These are phyloP conservation scores for Lavandula angustifolia DNA, from an alignment of 257 asterid genomes.

Conservation along the genomic window DNA sequence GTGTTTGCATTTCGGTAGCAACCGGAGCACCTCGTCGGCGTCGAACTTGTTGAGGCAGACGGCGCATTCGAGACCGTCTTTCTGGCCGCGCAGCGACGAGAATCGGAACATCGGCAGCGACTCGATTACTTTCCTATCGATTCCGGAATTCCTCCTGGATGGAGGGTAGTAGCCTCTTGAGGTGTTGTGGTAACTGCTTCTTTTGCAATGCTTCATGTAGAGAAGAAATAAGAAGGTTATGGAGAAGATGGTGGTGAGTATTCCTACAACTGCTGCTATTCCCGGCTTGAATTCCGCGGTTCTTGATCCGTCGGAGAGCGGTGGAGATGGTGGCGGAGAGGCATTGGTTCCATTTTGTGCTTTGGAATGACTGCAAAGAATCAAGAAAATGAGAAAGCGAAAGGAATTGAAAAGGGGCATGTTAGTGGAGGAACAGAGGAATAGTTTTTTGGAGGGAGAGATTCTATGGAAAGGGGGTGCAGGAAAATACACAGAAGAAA, in stretches of 20 bases:
- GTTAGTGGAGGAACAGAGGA: slow-evolving; percentile 9
- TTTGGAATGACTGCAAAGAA: slow-evolving; percentile 3
- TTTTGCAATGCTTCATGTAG: slow-evolving; percentile 71
- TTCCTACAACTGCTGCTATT: slow-evolving; percentile 51
- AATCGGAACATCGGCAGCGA: slow-evolving; percentile 75
- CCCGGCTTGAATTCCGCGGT: slow-evolving; percentile 53
- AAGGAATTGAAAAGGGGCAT: slow-evolving; percentile 41
- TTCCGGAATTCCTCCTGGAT: slow-evolving; percentile 55
- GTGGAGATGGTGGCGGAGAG: slow-evolving; percentile 34
- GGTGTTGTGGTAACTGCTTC: slow-evolving; percentile 11
- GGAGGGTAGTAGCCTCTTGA: slow-evolving; percentile 32
- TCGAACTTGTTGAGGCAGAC: slow-evolving; percentile 73
- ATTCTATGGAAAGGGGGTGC: slow-evolving; percentile 23
- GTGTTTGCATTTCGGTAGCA: slow-evolving; percentile 82
- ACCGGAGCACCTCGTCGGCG: slow-evolving; percentile 52
- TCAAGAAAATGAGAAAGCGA: slow-evolving; percentile 28
- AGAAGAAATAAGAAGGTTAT: slow-evolving; percentile 60
- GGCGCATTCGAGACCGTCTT: slow-evolving; percentile 81
- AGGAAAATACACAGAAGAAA: slow-evolving; percentile 30
- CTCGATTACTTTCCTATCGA: slow-evolving; percentile 51
- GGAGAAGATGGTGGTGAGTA: slow-evolving; percentile 61
- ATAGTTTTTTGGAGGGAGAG: slow-evolving; percentile 20
- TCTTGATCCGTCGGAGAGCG: slow-evolving; percentile 15
- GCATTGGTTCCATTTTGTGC: slow-evolving; percentile 10
- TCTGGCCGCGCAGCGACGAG: slow-evolving; percentile 67